Conservation (phyloP, 2,329 filamentous ascomycete genomes). For the Botrytis byssoidea region DNA sequence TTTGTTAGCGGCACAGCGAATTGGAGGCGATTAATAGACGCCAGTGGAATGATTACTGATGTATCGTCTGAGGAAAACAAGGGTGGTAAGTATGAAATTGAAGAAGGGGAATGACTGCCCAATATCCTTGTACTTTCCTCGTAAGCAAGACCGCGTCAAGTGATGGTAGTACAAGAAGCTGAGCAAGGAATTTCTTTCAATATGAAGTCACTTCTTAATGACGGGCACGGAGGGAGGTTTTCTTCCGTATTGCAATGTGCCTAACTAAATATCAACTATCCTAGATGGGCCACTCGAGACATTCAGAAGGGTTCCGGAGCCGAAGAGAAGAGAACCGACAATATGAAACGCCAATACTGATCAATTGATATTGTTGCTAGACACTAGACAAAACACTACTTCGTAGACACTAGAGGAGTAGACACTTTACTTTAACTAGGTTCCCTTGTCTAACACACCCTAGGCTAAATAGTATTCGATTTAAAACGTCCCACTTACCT, state of each 20-base stretch:
- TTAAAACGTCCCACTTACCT: not conserved
- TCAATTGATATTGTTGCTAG: not conserved
- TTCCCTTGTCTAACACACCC: slow-evolving; percentile 3
- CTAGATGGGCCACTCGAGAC: not conserved
- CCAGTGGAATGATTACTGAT: slow-evolving; percentile 8
- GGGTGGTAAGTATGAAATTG: not conserved
- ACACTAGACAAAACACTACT: not conserved
- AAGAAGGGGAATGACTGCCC: not conserved
- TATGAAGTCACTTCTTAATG: not conserved
- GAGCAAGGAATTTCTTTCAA: not conserved
- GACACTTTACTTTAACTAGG: not conserved
- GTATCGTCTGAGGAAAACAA: not conserved
- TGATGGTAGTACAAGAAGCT: not conserved
- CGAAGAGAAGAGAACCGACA: not conserved
- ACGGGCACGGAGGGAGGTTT: not conserved
- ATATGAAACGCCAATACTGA: not conserved
- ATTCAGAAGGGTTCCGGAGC: not conserved
- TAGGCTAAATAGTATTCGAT: not conserved
- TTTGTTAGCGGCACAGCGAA: slow-evolving; percentile 17
- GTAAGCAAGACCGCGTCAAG: slow-evolving; percentile 5
- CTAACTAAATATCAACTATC: not conserved
- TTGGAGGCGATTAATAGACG: slow-evolving; percentile 20
- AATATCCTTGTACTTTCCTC: not conserved
- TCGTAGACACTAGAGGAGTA: not conserved
- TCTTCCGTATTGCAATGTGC: slow-evolving; percentile 9